These are phyloP conservation scores for Penicillium longicatenatum DNA, from an alignment of 495 filamentous ascomycete species.

Conservation along the genomic window DNA sequence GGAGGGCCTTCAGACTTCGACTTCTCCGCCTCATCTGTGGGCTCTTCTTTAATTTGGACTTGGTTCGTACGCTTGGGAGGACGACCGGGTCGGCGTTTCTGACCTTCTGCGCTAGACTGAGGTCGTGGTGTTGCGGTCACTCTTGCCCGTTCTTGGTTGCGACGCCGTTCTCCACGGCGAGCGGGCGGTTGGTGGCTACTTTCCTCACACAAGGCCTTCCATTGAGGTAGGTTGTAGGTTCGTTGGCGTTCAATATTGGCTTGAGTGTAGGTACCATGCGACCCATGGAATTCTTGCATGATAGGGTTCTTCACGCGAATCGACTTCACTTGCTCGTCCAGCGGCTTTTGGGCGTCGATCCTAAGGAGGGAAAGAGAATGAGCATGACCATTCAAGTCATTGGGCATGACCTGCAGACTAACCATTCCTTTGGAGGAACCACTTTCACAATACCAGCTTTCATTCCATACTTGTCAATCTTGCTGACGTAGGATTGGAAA, in stretches of 20 bases:
- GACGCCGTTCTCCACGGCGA: conserved; percentile 85
- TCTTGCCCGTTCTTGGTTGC: conserved; percentile 64
- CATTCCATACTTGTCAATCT: conserved; percentile 94
- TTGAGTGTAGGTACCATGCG: conserved; percentile 90
- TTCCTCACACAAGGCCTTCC: conserved; percentile 88
- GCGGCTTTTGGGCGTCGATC: conserved; percentile 68
- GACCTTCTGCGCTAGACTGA: conserved; percentile 37
- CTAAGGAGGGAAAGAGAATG: conserved; percentile 35
- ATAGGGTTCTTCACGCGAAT: conserved; percentile 96
- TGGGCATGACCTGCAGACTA: conserved; percentile 28
- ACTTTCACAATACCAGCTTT: conserved; percentile 95
- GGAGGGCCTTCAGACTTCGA: conserved; percentile 49
- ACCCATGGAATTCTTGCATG: conserved; percentile 95
- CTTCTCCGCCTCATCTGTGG: conserved; percentile 43
- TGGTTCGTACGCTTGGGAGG: conserved; percentile 45
- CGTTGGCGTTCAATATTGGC: conserved; percentile 94
- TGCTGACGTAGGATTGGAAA: conserved; percentile 86
- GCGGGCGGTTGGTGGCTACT: conserved; percentile 95
- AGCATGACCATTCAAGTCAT: conserved; percentile 15
- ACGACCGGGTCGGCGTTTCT: conserved; percentile 51
- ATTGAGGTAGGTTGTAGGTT: conserved; percentile 94
- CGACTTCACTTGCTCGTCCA: conserved; percentile 85
- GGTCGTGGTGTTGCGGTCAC: conserved; percentile 37
- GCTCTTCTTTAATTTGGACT: conserved; percentile 51
- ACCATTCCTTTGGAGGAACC: conserved; percentile 94